These are phyloP conservation scores for Cryptococcus maquisensis DNA, from an alignment of 1,284 basidiomycete species.

Conservation along the genomic window DNA sequence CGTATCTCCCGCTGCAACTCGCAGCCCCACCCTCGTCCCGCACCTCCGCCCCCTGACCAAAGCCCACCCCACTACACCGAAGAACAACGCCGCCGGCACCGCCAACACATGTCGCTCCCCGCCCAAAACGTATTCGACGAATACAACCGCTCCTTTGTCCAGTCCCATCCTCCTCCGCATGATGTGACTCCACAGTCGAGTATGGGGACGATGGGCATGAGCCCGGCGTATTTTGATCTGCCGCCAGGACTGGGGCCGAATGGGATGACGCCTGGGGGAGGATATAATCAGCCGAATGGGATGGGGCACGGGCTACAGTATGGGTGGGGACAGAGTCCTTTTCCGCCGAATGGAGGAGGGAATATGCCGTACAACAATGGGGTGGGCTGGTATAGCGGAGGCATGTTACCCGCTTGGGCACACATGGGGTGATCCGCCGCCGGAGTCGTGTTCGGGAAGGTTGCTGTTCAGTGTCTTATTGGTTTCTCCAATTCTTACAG, in stretches of 20 bases:
- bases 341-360: neutral
- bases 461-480: neutral
- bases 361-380: constrained; percentile 10
- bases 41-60: neutral
- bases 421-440: constrained; percentile 9
- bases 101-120: neutral
- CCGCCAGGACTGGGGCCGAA: neutral
- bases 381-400: constrained; percentile 13
- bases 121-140: neutral
- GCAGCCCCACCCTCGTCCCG: neutral
- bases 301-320: neutral
- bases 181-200: neutral
- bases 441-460: neutral
- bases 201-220: neutral
- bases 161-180: too few species aligned
- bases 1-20: neutral
- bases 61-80: constrained; percentile 5
- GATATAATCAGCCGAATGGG: neutral
- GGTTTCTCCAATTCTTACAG: neutral
- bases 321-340: neutral
- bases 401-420: constrained; percentile 8
- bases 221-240: constrained; percentile 13
- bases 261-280: constrained; percentile 1
- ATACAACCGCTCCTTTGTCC: neutral
- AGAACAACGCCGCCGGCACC: neutral